Conservation (phyloP, 1,284 basidiomycete genomes). For the Ceratobasidium sp. region DNA sequence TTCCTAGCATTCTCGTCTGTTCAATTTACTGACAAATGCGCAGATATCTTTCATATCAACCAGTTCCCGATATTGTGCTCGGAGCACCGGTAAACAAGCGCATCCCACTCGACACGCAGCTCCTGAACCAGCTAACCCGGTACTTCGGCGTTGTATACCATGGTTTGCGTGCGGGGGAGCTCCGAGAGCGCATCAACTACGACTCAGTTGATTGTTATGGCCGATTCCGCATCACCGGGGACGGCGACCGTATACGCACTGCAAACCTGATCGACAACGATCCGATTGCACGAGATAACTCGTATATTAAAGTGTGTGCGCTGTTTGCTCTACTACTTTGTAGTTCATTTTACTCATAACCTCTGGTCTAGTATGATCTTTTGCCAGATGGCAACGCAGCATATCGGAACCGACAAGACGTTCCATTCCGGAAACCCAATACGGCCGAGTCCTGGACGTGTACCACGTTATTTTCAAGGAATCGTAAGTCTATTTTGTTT, state of each 20-base stretch:
- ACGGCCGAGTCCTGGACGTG: background rate
- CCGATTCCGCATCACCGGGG: background rate
- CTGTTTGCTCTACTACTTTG: too few species aligned
- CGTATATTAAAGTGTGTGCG: slow-evolving; percentile 1
- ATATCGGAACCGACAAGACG: background rate
- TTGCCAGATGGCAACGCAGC: background rate
- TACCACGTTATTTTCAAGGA: background rate
- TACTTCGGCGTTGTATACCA: background rate
- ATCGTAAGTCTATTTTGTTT: background rate
- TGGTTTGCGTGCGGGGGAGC: background rate
- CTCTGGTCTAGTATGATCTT: slow-evolving; percentile 7
- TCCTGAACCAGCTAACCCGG: background rate
- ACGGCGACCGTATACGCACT: background rate
- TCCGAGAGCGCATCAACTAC: background rate
- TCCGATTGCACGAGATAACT: slow-evolving; percentile 14
- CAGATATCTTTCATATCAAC: background rate
- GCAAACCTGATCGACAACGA: background rate
- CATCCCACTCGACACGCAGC: background rate
- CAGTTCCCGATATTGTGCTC: slow-evolving; percentile 6
- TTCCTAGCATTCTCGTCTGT: background rate
- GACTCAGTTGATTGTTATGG: slow-evolving; percentile 12
- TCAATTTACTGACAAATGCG: background rate
- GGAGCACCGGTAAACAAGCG: background rate
- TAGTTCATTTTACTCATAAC: too few species aligned
- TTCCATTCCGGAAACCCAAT: background rate